These are phyloP conservation scores for Volvox reticuliferus DNA, from an alignment of 139 green algal species.

Conservation along the genomic window DNA sequence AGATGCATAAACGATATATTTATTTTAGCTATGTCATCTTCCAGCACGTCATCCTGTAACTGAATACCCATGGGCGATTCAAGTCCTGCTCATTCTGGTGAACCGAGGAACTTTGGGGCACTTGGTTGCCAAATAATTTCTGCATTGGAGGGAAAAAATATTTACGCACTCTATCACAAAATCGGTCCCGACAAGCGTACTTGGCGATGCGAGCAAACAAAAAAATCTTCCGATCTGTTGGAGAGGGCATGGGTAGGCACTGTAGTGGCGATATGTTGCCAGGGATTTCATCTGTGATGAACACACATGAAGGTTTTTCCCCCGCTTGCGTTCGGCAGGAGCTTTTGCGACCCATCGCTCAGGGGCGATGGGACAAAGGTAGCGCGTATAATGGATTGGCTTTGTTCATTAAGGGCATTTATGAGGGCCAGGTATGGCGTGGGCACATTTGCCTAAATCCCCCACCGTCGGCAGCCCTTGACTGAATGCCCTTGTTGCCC, in stretches of 20 bases:
- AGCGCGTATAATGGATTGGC: neutral
- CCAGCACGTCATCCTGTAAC: no score
- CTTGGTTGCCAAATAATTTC: no score
- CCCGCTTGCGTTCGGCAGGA: neutral
- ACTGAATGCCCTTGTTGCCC: no score
- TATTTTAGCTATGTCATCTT: no score
- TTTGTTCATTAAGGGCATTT: neutral
- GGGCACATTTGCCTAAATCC: neutral
- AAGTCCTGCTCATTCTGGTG: no score
- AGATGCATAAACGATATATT: no score
- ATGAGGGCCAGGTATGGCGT: neutral
- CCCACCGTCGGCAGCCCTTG: no score
- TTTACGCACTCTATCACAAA: neutral
- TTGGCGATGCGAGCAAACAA: constrained; percentile 15
- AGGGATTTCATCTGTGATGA: no score
- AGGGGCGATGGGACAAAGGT: neutral
- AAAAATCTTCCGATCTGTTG: neutral
- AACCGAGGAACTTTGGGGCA: no score
- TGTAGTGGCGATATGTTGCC: no score
- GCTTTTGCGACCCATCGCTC: neutral
- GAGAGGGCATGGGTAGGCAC: neutral
- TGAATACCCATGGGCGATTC: no score
- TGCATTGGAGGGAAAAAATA: neutral
- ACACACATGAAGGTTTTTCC: no score
- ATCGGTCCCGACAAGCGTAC: neutral